Base-by-base conservation (phyloP, 192 early-diverging fungal species). In the Gamsiella multidivaricata region DNA sequence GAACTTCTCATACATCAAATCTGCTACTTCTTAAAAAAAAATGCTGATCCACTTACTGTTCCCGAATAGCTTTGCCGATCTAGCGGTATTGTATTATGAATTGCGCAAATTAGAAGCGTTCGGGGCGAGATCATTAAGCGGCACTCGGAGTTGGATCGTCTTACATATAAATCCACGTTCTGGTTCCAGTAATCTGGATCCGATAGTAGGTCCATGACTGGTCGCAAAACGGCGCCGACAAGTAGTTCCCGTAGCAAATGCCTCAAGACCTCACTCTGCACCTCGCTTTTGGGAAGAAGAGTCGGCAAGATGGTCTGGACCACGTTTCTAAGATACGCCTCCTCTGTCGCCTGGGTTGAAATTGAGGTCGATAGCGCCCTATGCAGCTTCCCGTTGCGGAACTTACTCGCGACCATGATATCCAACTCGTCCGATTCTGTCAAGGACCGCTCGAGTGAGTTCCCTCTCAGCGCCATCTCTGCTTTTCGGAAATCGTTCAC, bases 161-260 rank as follows among this genome's bases (percentile, higher is more conserved):
- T 66, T 82, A 86, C 85, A 78, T 90, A 87, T 14, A 79, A 65
- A 34, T 92, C 91, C n/a, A 97, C 75, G 17, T 88, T 84, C 63
- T 94, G 89, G 76, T 97, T 96, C 86, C 92, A 90, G 42, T 89
- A 96, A 75, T 97, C 95, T 1, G 95, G 92, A 46, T 97, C 95
- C 0, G 90, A 82, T 29, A 96, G 39, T 36, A 85, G 84, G 18
- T 88, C 79, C 26, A 96, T 62, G 0, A 92, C 50, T 1, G 94
- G 93, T 28, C 87, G 83, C 8, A 98, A 45, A 9, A 97, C 73
- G 0, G 89, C 83, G 12, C 90, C 87, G 1, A 83, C 82, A 11
- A 96, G 57, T 10, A 98, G 75, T 70, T 98, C 96, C 12, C 94
- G 80, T 3, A 96, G 65, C 15, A 97, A 55, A 26, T 88, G 69